Evolutionary conservation across 2,329 filamentous ascomycete species (phyloP).

Genomic region (Chaetomiaceae sp.): DNA sequence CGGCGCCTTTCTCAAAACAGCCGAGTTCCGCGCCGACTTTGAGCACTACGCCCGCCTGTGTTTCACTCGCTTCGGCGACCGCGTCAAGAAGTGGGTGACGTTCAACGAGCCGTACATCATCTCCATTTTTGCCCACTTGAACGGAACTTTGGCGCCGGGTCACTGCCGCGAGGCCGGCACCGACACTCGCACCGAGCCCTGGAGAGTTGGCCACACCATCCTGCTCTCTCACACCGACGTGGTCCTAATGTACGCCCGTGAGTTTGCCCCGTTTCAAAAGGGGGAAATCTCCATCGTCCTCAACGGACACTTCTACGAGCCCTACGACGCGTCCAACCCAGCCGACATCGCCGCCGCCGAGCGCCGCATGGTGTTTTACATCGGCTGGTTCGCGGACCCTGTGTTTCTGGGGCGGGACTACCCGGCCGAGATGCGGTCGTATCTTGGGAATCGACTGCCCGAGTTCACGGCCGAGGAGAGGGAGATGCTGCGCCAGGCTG

Average conservation of each 20-base stretch:
- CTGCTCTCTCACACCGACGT: not conserved
- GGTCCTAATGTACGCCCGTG: not conserved
- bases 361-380: not conserved
- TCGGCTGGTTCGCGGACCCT: not conserved
- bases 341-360: not conserved
- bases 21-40: not conserved
- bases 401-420: not conserved
- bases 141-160: not conserved
- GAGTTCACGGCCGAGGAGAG: not conserved
- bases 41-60: not conserved
- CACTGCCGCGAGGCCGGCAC: not conserved
- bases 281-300: not conserved
- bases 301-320: not conserved
- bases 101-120: not conserved
- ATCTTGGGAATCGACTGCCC: not conserved
- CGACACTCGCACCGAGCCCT: not conserved
- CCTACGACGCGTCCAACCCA: not conserved
- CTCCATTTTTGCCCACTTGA: not conserved
- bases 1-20: not conserved
- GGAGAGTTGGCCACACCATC: not conserved
- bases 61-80: not conserved
- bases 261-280: not conserved
- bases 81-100: not conserved
- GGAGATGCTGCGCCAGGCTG: not conserved
- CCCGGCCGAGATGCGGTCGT: not conserved